Evolutionary conservation across 2,329 filamentous ascomycete genomes (phyloP).

Genomic region (Trichoderma simmonsii): DNA sequence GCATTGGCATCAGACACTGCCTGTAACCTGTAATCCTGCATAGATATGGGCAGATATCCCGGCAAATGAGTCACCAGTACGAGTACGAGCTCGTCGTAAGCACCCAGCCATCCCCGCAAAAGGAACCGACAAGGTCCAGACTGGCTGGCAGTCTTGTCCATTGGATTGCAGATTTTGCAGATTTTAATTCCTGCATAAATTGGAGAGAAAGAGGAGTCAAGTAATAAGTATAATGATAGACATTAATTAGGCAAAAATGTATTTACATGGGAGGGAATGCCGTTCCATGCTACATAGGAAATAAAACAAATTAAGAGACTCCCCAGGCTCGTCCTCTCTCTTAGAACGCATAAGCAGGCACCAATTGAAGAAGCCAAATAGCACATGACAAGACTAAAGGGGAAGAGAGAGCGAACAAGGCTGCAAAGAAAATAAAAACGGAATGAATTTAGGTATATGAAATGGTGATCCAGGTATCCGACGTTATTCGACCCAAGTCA

Average conservation of each 20-base stretch:
- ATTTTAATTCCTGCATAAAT: not conserved
- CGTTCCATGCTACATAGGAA: not conserved
- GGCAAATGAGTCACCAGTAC: conserved; percentile 10
- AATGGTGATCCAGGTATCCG: conserved; percentile 31
- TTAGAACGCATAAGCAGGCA: not conserved
- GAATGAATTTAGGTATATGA: conserved; percentile 36
- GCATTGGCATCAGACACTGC: not conserved
- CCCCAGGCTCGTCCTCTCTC: not conserved
- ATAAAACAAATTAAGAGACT: not conserved
- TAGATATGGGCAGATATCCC: not conserved
- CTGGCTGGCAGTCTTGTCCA: not conserved
- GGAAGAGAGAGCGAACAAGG: not conserved
- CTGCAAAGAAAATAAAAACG: conserved; percentile 14
- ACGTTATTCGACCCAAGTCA: conserved; percentile 30
- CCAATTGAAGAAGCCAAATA: not conserved
- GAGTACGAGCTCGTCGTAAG: not conserved
- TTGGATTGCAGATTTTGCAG: not conserved
- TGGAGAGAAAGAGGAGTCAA: not conserved
- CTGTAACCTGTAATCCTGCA: not conserved
- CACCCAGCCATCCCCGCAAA: conserved; percentile 21
- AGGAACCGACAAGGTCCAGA: not conserved
- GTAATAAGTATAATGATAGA: not conserved
- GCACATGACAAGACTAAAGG: not conserved
- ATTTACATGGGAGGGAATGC: not conserved
- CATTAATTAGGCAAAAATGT: conserved; percentile 8